A percentile compares a stretch with the other conserved stretches of the same genome.
Conservation (phyloP, 176 grass and related monocot species). For the Luzula sylvatica region DNA sequence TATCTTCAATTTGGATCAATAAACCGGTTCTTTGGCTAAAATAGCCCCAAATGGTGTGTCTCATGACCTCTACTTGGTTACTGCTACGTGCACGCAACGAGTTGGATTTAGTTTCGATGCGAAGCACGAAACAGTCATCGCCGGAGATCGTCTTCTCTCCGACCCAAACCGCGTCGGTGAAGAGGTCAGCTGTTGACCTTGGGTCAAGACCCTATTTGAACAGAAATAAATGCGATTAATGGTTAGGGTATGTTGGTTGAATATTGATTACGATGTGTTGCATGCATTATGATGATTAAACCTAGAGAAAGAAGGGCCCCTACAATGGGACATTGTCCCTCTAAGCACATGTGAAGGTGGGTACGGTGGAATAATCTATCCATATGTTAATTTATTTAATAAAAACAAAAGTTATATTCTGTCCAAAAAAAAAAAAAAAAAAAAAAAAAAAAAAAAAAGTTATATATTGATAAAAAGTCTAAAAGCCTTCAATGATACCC, state of each 20-base stretch:
- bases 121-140: slow-evolving; percentile 89
- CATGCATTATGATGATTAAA: slow-evolving; percentile 5
- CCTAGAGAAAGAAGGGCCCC: neutral
- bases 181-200: slow-evolving; percentile 71
- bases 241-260: neutral
- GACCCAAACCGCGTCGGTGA: slow-evolving; percentile 68
- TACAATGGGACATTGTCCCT: no score
- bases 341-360: no score
- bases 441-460: neutral
- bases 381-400: no score
- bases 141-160: slow-evolving; percentile 55
- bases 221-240: neutral
- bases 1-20: slow-evolving; percentile 84
- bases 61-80: slow-evolving; percentile 68
- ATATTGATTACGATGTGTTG: neutral
- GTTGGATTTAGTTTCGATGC: slow-evolving; percentile 51
- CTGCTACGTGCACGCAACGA: slow-evolving; percentile 60
- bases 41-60: slow-evolving; percentile 86
- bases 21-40: slow-evolving; percentile 91
- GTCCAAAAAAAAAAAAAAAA: no score
- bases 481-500: no score
- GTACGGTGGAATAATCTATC: no score
- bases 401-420: no score
- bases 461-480: neutral
- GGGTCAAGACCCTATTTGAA: slow-evolving; percentile 75